These are phyloP conservation scores for Hyaloscypha bicolor DNA, from an alignment of 495 filamentous ascomycete genomes.

Conservation along the genomic window DNA sequence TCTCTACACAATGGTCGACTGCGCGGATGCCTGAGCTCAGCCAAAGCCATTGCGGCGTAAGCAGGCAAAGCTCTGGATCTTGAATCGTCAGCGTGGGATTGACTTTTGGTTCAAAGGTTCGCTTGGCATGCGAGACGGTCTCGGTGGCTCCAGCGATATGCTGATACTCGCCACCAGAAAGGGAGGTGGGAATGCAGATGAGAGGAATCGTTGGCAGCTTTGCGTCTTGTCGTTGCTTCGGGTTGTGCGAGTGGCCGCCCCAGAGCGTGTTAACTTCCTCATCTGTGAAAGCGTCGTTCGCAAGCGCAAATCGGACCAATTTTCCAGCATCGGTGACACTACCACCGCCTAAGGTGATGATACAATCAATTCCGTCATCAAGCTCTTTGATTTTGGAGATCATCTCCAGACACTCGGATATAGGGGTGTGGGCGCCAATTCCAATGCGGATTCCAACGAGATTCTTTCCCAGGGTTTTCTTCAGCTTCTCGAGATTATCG, in stretches of 20 bases:
- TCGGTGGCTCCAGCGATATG: constrained; percentile 56
- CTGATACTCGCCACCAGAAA: constrained; percentile 65
- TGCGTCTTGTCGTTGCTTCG: constrained; percentile 8
- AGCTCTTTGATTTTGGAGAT: background rate
- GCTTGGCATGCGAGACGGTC: constrained; percentile 52
- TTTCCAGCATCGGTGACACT: constrained; percentile 3
- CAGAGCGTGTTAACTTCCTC: constrained; percentile 5
- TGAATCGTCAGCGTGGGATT: constrained; percentile 58
- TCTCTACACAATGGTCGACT: constrained; percentile 67
- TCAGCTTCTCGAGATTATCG: background rate
- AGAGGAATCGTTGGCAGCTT: constrained; percentile 50
- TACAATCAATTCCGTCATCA: background rate
- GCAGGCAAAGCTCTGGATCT: constrained; percentile 56
- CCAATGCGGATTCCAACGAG: background rate
- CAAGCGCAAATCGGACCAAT: constrained; percentile 5
- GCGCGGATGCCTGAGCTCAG: constrained; percentile 61
- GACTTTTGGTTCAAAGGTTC: constrained; percentile 48
- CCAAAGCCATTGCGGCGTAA: constrained; percentile 62
- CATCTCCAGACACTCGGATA: constrained; percentile 1
- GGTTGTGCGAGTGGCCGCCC: constrained; percentile 1
- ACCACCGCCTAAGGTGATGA: constrained; percentile 1
- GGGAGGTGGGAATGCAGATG: constrained; percentile 61
- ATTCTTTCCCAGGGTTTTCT: background rate
- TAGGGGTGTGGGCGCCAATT: background rate
- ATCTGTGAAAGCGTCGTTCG: background rate